phyloP scores from a whole-genome alignment of 345 rosid genomes.

The Eucalyptus erythrocorys region DNA sequence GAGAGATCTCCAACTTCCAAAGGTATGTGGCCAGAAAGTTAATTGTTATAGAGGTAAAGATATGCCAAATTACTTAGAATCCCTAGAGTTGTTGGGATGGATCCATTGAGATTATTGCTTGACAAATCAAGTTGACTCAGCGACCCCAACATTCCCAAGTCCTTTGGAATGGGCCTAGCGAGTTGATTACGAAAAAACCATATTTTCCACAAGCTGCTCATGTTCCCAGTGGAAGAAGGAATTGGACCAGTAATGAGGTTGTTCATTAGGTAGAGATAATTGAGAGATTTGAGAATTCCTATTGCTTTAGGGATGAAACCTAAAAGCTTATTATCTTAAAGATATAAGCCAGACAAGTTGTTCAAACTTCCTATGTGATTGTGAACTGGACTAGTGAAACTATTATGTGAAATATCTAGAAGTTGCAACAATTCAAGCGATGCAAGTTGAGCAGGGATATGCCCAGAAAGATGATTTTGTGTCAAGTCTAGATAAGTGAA shows the following conservation, averaged over 20 bases:
- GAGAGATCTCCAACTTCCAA: neutral
- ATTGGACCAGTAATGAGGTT: neutral
- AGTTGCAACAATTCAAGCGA: neutral
- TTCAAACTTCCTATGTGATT: neutral
- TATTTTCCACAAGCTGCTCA: neutral
- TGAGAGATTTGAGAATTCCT: neutral
- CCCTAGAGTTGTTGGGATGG: neutral
- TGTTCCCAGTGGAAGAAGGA: neutral
- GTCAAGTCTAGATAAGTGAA: neutral
- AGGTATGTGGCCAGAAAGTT: neutral
- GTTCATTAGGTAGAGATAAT: neutral
- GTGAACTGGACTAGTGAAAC: neutral
- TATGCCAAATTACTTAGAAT: neutral
- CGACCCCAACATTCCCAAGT: neutral
- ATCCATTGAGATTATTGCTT: neutral
- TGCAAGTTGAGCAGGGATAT: neutral
- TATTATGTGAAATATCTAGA: neutral
- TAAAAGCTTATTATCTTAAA: neutral
- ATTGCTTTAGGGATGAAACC: neutral
- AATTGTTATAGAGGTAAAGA: neutral
- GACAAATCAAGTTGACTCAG: neutral
- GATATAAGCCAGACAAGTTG: neutral
- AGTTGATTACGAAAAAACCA: neutral
- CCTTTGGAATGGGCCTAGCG: neutral
- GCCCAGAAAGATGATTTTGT: neutral